Evolutionary conservation across 2,329 filamentous ascomycete genomes (phyloP).

Genomic region (Beauveria sp.): DNA sequence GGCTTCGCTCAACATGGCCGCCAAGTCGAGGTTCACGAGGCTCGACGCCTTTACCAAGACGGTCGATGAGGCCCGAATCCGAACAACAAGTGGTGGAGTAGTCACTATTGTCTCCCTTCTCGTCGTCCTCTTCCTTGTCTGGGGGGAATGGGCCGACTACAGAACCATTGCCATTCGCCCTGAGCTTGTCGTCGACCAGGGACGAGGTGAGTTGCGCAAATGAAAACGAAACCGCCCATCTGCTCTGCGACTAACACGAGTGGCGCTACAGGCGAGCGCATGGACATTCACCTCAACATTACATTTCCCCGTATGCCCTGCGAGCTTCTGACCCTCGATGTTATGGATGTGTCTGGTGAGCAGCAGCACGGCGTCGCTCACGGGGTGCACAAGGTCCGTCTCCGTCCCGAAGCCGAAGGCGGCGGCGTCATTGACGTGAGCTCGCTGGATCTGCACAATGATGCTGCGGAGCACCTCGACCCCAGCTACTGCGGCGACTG

Average conservation of each 20-base stretch:
- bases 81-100: slow-evolving; percentile 90
- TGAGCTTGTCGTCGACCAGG: slow-evolving; percentile 93
- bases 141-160: slow-evolving; percentile 96
- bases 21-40: slow-evolving; percentile 89
- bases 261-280: slow-evolving; percentile 68
- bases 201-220: slow-evolving; percentile 57
- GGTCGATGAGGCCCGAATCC: slow-evolving; percentile 92
- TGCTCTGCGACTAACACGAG: slow-evolving; percentile 16
- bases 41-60: slow-evolving; percentile 99
- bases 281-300: slow-evolving; percentile 98
- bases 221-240: background rate
- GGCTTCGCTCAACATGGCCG: slow-evolving; percentile 53
- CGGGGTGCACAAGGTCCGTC: slow-evolving; percentile 83
- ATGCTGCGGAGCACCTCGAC: slow-evolving; percentile 69
- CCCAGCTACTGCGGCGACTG: slow-evolving; percentile 90
- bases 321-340: slow-evolving; percentile 90
- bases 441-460: slow-evolving; percentile 57
- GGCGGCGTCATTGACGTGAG: slow-evolving; percentile 66
- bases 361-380: slow-evolving; percentile 91
- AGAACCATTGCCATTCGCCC: slow-evolving; percentile 77
- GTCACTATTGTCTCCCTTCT: slow-evolving; percentile 88
- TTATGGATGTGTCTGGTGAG: slow-evolving; percentile 98
- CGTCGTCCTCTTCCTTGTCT: slow-evolving; percentile 79
- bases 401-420: slow-evolving; percentile 65
- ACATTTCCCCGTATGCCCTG: slow-evolving; percentile 91